These are phyloP conservation scores for Colletotrichum tamarilloi DNA, from an alignment of 2,329 filamentous ascomycete species.

Conservation along the genomic window DNA sequence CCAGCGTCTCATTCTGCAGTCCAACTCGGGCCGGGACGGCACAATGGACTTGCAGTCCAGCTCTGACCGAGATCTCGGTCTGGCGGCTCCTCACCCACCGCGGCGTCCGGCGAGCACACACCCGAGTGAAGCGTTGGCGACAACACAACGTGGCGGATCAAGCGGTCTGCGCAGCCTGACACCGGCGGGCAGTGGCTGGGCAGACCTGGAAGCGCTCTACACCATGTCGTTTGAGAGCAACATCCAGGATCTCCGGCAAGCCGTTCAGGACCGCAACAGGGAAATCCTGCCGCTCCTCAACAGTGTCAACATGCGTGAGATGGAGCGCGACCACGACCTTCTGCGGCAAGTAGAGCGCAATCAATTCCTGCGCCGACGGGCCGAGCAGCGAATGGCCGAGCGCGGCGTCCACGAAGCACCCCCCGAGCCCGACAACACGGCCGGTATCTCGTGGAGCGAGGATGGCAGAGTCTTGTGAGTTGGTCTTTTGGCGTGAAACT, in stretches of 20 bases:
- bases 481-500: neutral
- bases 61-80: constrained; percentile 24
- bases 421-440: constrained; percentile 67
- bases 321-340: constrained; percentile 43
- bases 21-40: constrained; percentile 25
- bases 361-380: constrained; percentile 14
- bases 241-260: constrained; percentile 41
- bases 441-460: constrained; percentile 71
- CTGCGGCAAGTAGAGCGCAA: no score
- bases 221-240: constrained; percentile 46
- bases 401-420: constrained; percentile 55
- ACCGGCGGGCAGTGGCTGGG: constrained; percentile 45
- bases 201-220: constrained; percentile 56
- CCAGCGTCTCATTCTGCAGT: constrained; percentile 43
- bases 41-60: constrained; percentile 27
- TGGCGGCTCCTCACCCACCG: constrained; percentile 19
- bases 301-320: constrained; percentile 45
- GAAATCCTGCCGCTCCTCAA: constrained; percentile 52
- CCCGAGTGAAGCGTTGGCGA: constrained; percentile 9
- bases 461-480: constrained; percentile 70
- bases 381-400: constrained; percentile 41
- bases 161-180: constrained; percentile 14
- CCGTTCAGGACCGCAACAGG: constrained; percentile 44
- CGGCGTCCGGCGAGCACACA: constrained; percentile 23
- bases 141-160: constrained; percentile 2